Evolutionary conservation across 164 flowering plant genomes (phyloP), one percentile per base, ranked within the genome.

Genomic region (Aristolochia contorta): DNA sequence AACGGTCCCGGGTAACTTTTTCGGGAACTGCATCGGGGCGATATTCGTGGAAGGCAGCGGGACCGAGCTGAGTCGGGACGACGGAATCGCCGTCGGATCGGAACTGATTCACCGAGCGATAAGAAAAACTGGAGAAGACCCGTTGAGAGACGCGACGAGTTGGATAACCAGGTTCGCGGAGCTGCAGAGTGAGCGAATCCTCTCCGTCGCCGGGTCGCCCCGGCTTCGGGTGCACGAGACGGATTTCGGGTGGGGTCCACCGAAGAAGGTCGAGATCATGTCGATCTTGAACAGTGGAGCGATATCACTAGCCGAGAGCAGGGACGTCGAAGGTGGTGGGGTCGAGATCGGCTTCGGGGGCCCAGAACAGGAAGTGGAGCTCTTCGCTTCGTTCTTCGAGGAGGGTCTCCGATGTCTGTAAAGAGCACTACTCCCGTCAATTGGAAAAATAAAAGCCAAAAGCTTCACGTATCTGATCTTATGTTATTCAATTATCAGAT

Each of bases 11-110:
- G 47, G 16, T 0, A 47, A 67, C 0, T 86, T 79, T 45, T 77
- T 84, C 23, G 89, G 86, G 0, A 84, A 84, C 54, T 84, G 84
- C 62, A 4, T 82, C 0, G 66, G 59, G 0, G 16, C n/a, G 5
- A 60, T 27, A 10, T 23, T 58, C 13, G 65, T 63, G 0, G 3
- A 55, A 2, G 51, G 37, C 1, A 50, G 43, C 27, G 30, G 30
- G 56, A 70, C 46, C 30, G 22, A 48, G 1, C 69, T 67, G 7
- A 16, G 78, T 0, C 16, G 24, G 8, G 71, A 72, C 6, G 63
- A 76, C 25, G 82, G 84, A 16, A 23, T 80, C 8, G 16, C 62
- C 0, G 19, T 19, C 0, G 85, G 76, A 0, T 74, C 70, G 0
- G 62, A 65, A 48, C 59, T 57, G 5, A 64, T 80, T 3, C 71